Percentiles rank a stretch among this genome's conserved stretches.
These are phyloP conservation scores for Colletotrichum eleusines DNA, from an alignment of 2,329 filamentous ascomycete species.

Conservation along the genomic window DNA sequence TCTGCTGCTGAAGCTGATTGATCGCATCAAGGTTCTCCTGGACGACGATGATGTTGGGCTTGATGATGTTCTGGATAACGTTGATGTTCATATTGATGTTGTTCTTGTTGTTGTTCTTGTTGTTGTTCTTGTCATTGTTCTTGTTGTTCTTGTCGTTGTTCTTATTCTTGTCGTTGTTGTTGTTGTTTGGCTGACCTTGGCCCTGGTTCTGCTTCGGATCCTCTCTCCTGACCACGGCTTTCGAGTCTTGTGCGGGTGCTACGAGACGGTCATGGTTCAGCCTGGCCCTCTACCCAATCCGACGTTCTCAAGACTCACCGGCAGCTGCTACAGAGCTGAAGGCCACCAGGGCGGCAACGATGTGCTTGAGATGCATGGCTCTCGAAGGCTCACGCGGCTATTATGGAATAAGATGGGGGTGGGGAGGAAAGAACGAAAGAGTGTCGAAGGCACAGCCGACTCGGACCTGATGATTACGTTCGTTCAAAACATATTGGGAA, in stretches of 20 bases:
- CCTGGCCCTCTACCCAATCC: too few species aligned
- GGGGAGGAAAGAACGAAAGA: background rate
- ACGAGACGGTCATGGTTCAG: conserved; percentile 1
- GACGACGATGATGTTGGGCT: conserved; percentile 49
- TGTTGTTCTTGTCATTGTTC: background rate
- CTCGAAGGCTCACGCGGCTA: background rate
- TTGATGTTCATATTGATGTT: conserved; percentile 42
- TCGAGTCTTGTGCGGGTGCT: conserved; percentile 32
- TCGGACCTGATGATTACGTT: background rate
- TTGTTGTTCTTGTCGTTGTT: conserved; percentile 9
- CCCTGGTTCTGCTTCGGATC: conserved; percentile 13
- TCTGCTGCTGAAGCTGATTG: conserved; percentile 50
- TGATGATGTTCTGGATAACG: conserved; percentile 46
- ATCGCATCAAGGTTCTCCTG: conserved; percentile 53
- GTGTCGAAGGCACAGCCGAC: conserved; percentile 30
- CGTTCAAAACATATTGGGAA: background rate
- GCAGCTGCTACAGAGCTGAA: conserved; percentile 47
- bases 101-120: conserved; percentile 6
- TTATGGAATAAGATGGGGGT: background rate
- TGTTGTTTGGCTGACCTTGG: background rate
- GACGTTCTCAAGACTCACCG: conserved; percentile 43
- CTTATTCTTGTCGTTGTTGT: conserved; percentile 3
- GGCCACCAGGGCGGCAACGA: conserved; percentile 48
- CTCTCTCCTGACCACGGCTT: conserved; percentile 15
- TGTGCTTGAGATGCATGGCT: conserved; percentile 46